Evolutionary conservation across 2,329 filamentous ascomycete genomes (phyloP).

Genomic region (Phyllosticta citribraziliensis): DNA sequence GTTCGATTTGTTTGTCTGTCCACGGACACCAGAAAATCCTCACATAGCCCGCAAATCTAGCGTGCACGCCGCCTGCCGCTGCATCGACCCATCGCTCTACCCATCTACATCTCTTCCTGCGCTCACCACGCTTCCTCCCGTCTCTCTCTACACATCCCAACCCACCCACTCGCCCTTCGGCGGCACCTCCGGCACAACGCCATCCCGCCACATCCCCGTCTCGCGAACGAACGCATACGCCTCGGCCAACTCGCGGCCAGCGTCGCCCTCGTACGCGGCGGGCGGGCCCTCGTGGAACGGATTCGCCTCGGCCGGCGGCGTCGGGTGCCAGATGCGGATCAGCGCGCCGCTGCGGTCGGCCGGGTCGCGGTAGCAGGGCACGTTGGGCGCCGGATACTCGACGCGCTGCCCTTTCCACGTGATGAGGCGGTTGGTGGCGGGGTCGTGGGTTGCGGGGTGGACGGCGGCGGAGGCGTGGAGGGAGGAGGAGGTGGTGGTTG

Average conservation of each 20-base stretch:
- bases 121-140: no score
- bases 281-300: slow-evolving; percentile 50
- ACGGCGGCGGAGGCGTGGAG: slow-evolving; percentile 24
- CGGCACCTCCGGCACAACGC: slow-evolving; percentile 65
- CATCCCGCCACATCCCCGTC: slow-evolving; percentile 59
- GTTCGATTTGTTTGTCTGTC: no score
- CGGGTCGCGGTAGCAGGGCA: not conserved
- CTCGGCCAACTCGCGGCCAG: slow-evolving; percentile 44
- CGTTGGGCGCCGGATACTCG: slow-evolving; percentile 40
- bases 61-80: no score
- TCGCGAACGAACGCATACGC: slow-evolving; percentile 57
- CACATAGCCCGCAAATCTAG: no score
- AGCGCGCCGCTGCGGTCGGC: slow-evolving; percentile 21
- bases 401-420: slow-evolving; percentile 54
- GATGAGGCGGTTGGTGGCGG: slow-evolving; percentile 36
- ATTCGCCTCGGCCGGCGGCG: slow-evolving; percentile 40
- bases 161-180: slow-evolving; percentile 60
- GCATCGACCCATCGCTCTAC: no score
- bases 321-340: slow-evolving; percentile 63
- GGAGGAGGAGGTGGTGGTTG: slow-evolving; percentile 12
- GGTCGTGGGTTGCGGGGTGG: slow-evolving; percentile 34
- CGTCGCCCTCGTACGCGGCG: slow-evolving; percentile 38
- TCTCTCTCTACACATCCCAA: slow-evolving; percentile 2
- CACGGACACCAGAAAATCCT: no score
- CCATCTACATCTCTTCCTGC: no score